phyloP scores from a whole-genome alignment of 805 yeast species.

The Suhomyces emberorum region DNA sequence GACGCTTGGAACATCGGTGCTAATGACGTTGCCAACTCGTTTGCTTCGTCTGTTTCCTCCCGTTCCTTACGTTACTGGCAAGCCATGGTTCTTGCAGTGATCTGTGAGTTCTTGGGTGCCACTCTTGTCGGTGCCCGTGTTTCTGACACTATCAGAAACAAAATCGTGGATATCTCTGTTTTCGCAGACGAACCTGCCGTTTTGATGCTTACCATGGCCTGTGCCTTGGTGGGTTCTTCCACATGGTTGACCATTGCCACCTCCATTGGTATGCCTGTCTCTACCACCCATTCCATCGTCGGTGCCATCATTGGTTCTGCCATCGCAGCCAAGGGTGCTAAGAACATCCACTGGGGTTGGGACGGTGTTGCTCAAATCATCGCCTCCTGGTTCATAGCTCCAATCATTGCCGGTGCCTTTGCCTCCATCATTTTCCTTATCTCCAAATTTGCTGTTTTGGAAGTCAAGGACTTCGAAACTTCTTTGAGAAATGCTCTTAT shows the following conservation, averaged over 20 bases:
- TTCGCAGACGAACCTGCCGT: slow-evolving; percentile 60
- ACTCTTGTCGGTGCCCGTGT: slow-evolving; percentile 72
- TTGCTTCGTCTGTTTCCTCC: slow-evolving; percentile 73
- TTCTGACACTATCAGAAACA: slow-evolving; percentile 65
- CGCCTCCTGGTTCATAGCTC: slow-evolving; percentile 82
- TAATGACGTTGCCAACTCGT: slow-evolving; percentile 78
- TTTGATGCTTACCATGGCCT: slow-evolving; percentile 71
- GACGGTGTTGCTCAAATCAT: slow-evolving; percentile 64
- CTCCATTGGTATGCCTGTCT: slow-evolving; percentile 68
- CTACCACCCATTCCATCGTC: slow-evolving; percentile 76
- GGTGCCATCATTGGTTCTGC: slow-evolving; percentile 76
- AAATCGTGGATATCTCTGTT: slow-evolving; percentile 51
- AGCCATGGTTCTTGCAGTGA: slow-evolving; percentile 68
- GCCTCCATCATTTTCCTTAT: slow-evolving; percentile 57
- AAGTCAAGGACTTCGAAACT: slow-evolving; percentile 42
- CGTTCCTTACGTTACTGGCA: slow-evolving; percentile 68
- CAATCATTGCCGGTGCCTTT: slow-evolving; percentile 61
- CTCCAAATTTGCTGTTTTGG: slow-evolving; percentile 60
- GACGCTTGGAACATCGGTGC: slow-evolving; percentile 84
- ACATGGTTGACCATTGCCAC: slow-evolving; percentile 70
- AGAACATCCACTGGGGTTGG: slow-evolving; percentile 73
- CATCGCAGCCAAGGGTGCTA: slow-evolving; percentile 66
- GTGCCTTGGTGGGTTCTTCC: slow-evolving; percentile 74
- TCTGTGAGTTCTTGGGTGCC: slow-evolving; percentile 75
- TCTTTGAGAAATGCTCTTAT: slow-evolving; percentile 54